Conservation (phyloP, 805 yeast species). For the Candida nemodendra region DNA sequence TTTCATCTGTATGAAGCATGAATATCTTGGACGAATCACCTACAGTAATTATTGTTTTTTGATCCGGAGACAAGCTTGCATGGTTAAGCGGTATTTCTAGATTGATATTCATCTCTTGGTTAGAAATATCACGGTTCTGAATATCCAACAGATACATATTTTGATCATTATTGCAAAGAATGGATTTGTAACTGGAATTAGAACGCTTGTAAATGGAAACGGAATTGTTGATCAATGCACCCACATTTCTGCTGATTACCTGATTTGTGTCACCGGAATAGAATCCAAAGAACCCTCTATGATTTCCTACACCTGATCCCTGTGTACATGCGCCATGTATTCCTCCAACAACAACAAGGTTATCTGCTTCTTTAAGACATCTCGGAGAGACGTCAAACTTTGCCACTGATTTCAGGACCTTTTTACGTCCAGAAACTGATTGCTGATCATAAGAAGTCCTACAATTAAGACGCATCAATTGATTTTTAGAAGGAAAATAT, state of each 20-base stretch:
- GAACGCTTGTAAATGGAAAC: slow-evolving; percentile 53
- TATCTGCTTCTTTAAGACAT: slow-evolving; percentile 62
- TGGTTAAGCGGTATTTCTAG: slow-evolving; percentile 73
- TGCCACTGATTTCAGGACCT: slow-evolving; percentile 38
- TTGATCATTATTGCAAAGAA: slow-evolving; percentile 83
- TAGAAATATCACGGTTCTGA: slow-evolving; percentile 40
- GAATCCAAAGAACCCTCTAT: slow-evolving; percentile 66
- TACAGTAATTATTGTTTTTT: slow-evolving; percentile 56
- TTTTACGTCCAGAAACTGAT: slow-evolving; percentile 18
- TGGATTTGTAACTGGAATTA: slow-evolving; percentile 49
- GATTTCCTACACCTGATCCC: slow-evolving; percentile 28
- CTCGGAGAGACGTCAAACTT: slow-evolving; percentile 67
- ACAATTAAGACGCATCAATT: slow-evolving; percentile 34
- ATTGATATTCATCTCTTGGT: slow-evolving; percentile 33
- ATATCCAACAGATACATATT: slow-evolving; percentile 65
- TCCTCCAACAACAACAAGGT: slow-evolving; percentile 50
- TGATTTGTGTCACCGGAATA: slow-evolving; percentile 49
- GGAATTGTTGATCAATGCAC: slow-evolving; percentile 81
- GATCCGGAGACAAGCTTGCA: slow-evolving; percentile 65
- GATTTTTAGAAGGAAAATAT: slow-evolving; percentile 58
- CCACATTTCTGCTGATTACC: slow-evolving; percentile 55
- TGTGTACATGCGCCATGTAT: slow-evolving; percentile 29
- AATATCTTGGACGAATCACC: slow-evolving; percentile 77
- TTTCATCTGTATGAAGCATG: slow-evolving; percentile 46
- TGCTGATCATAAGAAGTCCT: background rate